phyloP scores from a whole-genome alignment of 441 rosid species.

The Raphanus hybrid region DNA sequence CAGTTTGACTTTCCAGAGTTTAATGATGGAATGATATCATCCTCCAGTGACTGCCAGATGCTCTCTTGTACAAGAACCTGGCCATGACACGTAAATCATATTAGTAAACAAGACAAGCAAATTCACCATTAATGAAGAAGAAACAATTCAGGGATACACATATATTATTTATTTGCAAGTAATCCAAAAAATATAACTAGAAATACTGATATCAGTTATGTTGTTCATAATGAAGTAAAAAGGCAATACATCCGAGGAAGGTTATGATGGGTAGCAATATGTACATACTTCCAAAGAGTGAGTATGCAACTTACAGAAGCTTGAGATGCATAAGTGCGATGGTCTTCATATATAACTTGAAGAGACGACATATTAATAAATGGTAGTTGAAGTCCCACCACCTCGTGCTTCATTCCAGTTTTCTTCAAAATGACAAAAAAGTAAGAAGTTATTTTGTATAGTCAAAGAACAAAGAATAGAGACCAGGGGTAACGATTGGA shows the following conservation, averaged over 20 bases:
- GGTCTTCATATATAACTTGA: slow-evolving; percentile 88
- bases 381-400: slow-evolving; percentile 80
- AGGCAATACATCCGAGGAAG: slow-evolving; percentile 19
- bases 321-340: slow-evolving; percentile 88
- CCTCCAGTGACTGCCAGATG: slow-evolving; percentile 90
- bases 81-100: slow-evolving; percentile 27
- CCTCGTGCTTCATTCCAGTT: slow-evolving; percentile 86
- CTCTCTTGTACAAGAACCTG: slow-evolving; percentile 82
- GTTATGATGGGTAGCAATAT: too few species aligned
- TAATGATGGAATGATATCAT: slow-evolving; percentile 84
- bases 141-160: slow-evolving; percentile 24
- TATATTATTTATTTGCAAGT: slow-evolving; percentile 16
- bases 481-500: slow-evolving; percentile 23
- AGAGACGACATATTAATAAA: slow-evolving; percentile 78
- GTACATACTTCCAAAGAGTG: slow-evolving; percentile 20
- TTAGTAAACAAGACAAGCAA: slow-evolving; percentile 12
- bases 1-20: slow-evolving; percentile 82
- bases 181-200: not conserved
- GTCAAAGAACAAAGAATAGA: slow-evolving; percentile 14
- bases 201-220: slow-evolving; percentile 26
- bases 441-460: not conserved
- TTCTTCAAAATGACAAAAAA: slow-evolving; percentile 60
- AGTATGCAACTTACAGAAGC: slow-evolving; percentile 72
- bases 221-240: slow-evolving; percentile 11
- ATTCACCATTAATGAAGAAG: slow-evolving; percentile 25